Evolutionary conservation across 306 rosid genomes (phyloP).

Genomic region (Prunus armeniaca): DNA sequence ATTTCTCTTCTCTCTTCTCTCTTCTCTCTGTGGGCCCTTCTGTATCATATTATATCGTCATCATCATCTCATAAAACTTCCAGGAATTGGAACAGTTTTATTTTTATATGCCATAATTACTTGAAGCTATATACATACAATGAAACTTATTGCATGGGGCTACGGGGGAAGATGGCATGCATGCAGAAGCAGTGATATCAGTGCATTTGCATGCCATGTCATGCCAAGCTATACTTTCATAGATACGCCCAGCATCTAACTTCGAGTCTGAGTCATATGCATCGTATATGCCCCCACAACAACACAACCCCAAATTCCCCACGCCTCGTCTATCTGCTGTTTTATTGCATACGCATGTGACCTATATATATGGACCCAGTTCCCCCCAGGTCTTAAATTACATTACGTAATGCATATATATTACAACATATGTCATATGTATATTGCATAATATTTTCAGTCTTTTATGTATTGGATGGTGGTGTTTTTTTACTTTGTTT

Average conservation of each 20-base stretch:
- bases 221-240: constrained; percentile 71
- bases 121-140: background rate
- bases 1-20: background rate
- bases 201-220: constrained; percentile 81
- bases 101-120: no score
- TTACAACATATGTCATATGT: no score
- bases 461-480: no score
- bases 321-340: background rate
- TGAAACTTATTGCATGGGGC: constrained; percentile 5
- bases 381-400: no score
- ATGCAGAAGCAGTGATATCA: constrained; percentile 38
- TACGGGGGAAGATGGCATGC: constrained; percentile 49
- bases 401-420: no score
- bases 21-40: background rate
- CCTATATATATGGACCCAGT: no score
- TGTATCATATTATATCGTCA: constrained; percentile 4
- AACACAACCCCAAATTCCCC: background rate
- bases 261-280: background rate
- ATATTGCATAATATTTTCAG: no score
- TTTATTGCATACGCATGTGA: no score
- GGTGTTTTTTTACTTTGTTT: no score
- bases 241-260: constrained; percentile 27
- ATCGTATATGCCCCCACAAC: background rate
- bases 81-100: background rate
- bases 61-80: constrained; percentile 22